Evolutionary conservation across 164 flowering plant species (phyloP).

Genomic region (Kingdonia uniflora): DNA sequence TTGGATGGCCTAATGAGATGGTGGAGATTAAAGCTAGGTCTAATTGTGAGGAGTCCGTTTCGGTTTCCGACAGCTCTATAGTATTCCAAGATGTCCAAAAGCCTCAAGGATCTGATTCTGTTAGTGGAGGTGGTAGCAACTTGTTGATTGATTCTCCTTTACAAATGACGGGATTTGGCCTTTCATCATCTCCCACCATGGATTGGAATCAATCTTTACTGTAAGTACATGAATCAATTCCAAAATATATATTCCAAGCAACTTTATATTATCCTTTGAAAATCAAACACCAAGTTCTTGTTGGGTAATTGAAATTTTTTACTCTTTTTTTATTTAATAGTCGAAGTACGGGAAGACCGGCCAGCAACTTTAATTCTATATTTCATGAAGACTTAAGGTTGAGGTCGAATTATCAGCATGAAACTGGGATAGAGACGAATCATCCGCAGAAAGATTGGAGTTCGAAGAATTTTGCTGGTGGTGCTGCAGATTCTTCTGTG

Average conservation of each 20-base stretch:
- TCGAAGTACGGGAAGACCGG: constrained; percentile 28
- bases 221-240: constrained; percentile 27
- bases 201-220: constrained; percentile 46
- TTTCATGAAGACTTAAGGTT: constrained; percentile 29
- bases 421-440: constrained; percentile 14
- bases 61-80: constrained; percentile 23
- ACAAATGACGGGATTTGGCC: constrained; percentile 39
- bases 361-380: constrained; percentile 26
- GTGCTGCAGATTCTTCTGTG: constrained; percentile 18
- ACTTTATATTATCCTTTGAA: too few relatives aligned
- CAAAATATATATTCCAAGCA: too few relatives aligned
- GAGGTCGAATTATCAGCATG: constrained; percentile 19
- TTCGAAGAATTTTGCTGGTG: constrained; percentile 17
- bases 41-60: constrained; percentile 23
- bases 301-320: too few relatives aligned
- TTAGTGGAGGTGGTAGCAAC: constrained; percentile 14
- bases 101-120: constrained; percentile 25
- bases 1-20: constrained; percentile 29
- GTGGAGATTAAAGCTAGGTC: constrained; percentile 27
- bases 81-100: constrained; percentile 23
- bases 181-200: constrained; percentile 26
- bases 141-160: constrained; percentile 33
- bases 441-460: constrained; percentile 21
- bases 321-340: background rate
- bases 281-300: too few relatives aligned